Conservation (phyloP, 805 yeast genomes). For the Myxozyma neglecta region DNA sequence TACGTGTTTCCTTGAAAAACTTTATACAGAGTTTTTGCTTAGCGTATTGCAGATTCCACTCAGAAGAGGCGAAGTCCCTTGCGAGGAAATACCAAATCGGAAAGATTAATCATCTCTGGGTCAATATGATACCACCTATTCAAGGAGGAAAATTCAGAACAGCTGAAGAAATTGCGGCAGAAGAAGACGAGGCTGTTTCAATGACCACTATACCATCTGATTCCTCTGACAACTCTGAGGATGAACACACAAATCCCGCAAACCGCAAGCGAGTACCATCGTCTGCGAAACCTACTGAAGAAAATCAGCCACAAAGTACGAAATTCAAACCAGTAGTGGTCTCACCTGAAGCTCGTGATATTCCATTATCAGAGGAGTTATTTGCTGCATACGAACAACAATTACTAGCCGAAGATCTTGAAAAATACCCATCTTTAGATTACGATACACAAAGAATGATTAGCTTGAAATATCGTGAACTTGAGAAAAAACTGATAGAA, state of each 20-base stretch:
- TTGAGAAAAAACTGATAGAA: slow-evolving; percentile 56
- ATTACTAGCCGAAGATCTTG: slow-evolving; percentile 57
- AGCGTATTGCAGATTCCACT: slow-evolving; percentile 52
- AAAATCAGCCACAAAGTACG: neutral
- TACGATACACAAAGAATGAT: slow-evolving; percentile 61
- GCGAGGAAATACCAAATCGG: slow-evolving; percentile 70
- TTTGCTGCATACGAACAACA: slow-evolving; percentile 60
- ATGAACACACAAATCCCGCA: neutral
- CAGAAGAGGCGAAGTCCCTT: slow-evolving; percentile 52
- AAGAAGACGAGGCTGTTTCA: slow-evolving; percentile 11
- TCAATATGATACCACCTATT: slow-evolving; percentile 78
- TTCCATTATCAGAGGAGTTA: slow-evolving; percentile 37
- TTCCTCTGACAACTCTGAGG: slow-evolving; percentile 2
- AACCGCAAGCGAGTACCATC: neutral
- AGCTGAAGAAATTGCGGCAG: slow-evolving; percentile 1
- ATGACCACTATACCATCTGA: slow-evolving; percentile 11
- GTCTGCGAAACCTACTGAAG: neutral
- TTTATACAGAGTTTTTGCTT: neutral
- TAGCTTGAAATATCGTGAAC: slow-evolving; percentile 56
- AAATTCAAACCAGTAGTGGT: neutral
- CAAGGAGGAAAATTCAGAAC: slow-evolving; percentile 64
- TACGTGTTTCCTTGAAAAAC: neutral
- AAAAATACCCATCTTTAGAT: slow-evolving; percentile 63
- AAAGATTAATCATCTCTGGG: slow-evolving; percentile 62
- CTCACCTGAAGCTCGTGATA: slow-evolving; percentile 1